phyloP scores from a whole-genome alignment of 2,329 filamentous ascomycete genomes.

The Hansfordia pulvinata region DNA sequence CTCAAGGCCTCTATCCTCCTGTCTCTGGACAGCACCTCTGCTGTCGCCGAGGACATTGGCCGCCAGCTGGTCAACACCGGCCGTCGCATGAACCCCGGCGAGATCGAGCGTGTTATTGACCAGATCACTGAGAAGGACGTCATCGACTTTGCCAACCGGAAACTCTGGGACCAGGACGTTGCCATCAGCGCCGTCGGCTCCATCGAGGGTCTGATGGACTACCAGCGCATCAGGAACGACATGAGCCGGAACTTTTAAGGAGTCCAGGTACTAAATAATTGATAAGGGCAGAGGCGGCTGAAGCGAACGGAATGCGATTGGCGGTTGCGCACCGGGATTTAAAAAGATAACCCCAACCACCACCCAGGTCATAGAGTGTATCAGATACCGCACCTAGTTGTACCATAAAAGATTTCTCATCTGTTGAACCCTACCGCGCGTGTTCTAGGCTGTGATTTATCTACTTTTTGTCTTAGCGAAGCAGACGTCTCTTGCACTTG shows the following conservation, averaged over 20 bases:
- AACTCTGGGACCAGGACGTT: slow-evolving; percentile 95
- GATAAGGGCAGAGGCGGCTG: slow-evolving; percentile 14
- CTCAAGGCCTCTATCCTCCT: slow-evolving; percentile 97
- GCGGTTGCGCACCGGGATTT: no score
- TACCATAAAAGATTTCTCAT: slow-evolving; percentile 33
- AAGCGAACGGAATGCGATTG: slow-evolving; percentile 17
- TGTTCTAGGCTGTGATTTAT: no score
- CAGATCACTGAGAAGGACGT: slow-evolving; percentile 89
- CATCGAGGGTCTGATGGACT: slow-evolving; percentile 77
- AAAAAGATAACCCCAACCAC: no score
- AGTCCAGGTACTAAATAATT: slow-evolving; percentile 2
- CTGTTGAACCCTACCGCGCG: slow-evolving; percentile 8
- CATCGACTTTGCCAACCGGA: slow-evolving; percentile 89
- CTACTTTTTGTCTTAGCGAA: no score
- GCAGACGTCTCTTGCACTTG: no score
- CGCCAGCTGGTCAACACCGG: slow-evolving; percentile 97
- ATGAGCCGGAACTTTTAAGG: slow-evolving; percentile 67
- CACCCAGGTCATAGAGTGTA: slow-evolving; percentile 40
- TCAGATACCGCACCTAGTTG: slow-evolving; percentile 39
- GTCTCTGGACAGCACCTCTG: slow-evolving; percentile 92
- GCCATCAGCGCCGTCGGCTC: slow-evolving; percentile 85
- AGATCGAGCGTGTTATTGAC: slow-evolving; percentile 88
- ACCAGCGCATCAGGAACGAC: slow-evolving; percentile 66
- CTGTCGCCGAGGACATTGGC: slow-evolving; percentile 95
- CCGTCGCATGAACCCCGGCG: slow-evolving; percentile 76